These are phyloP conservation scores for Thoreauomyces humboldtii DNA, from an alignment of 192 early-diverging fungal species.

Conservation along the genomic window DNA sequence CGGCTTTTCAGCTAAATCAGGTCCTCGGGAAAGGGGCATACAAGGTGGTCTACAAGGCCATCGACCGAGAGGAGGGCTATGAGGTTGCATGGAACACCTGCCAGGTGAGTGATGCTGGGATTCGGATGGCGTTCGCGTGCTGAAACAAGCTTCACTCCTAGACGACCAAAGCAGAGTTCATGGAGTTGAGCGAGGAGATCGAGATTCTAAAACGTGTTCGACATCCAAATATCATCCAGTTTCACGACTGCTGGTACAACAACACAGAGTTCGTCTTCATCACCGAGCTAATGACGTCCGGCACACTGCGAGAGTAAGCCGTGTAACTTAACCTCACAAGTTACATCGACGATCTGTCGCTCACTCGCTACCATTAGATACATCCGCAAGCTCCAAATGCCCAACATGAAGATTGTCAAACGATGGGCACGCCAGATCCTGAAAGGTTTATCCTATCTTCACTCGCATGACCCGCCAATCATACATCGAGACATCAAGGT, in stretches of 20 bases:
- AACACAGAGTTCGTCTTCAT: slow-evolving; percentile 77
- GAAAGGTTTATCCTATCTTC: slow-evolving; percentile 73
- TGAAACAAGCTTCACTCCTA: slow-evolving; percentile 8
- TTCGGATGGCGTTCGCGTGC: background rate
- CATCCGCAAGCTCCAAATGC: slow-evolving; percentile 68
- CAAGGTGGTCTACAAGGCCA: slow-evolving; percentile 55
- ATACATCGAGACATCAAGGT: slow-evolving; percentile 80
- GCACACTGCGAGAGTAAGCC: slow-evolving; percentile 74
- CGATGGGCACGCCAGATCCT: slow-evolving; percentile 79
- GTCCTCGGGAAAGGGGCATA: slow-evolving; percentile 53
- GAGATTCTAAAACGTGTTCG: slow-evolving; percentile 75
- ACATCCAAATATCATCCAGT: slow-evolving; percentile 81
- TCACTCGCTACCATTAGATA: slow-evolving; percentile 38
- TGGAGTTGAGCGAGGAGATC: slow-evolving; percentile 70
- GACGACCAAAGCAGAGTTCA: slow-evolving; percentile 73
- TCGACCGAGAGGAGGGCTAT: slow-evolving; percentile 53
- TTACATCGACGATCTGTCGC: too few relatives aligned
- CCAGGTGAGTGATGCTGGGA: slow-evolving; percentile 42
- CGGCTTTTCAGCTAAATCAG: slow-evolving; percentile 36
- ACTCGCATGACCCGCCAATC: slow-evolving; percentile 74
- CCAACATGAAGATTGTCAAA: slow-evolving; percentile 74
- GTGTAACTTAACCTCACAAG: too few relatives aligned
- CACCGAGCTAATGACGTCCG: slow-evolving; percentile 82
- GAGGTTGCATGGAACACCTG: slow-evolving; percentile 58
- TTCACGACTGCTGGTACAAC: slow-evolving; percentile 74